Evolutionary conservation across 2,329 filamentous ascomycete genomes (phyloP).

Genomic region (Colletotrichum truncatum): DNA sequence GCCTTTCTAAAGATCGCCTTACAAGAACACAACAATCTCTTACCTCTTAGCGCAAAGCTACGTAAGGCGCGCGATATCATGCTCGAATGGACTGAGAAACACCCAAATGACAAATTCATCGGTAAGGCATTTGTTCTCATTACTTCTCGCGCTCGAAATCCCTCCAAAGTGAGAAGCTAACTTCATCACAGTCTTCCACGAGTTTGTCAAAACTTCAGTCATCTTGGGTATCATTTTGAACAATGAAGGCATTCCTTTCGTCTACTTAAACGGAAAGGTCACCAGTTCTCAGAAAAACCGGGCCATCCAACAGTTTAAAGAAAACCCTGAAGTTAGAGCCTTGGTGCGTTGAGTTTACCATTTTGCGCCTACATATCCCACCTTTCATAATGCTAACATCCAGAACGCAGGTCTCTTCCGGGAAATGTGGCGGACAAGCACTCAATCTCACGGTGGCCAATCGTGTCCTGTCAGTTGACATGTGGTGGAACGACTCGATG

Average conservation of each 20-base stretch:
- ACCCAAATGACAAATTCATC: slow-evolving; percentile 50
- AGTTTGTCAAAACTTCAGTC: slow-evolving; percentile 42
- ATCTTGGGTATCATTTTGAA: slow-evolving; percentile 47
- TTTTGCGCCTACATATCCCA: too few species aligned
- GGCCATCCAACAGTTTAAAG: slow-evolving; percentile 37
- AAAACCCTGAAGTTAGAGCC: slow-evolving; percentile 33
- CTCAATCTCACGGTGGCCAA: slow-evolving; percentile 56
- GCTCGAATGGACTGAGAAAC: slow-evolving; percentile 39
- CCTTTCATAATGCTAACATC: neutral
- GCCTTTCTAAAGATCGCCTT: slow-evolving; percentile 34
- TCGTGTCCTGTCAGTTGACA: slow-evolving; percentile 62
- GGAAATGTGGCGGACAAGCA: slow-evolving; percentile 46
- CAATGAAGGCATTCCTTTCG: slow-evolving; percentile 39
- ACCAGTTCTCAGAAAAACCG: slow-evolving; percentile 3
- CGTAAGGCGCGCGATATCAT: slow-evolving; percentile 41
- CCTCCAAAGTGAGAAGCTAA: neutral
- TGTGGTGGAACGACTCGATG: slow-evolving; percentile 68
- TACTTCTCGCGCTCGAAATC: neutral
- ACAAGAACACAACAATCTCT: neutral
- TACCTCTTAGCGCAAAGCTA: slow-evolving; percentile 42
- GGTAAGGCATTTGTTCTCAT: slow-evolving; percentile 35
- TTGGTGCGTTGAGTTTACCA: slow-evolving; percentile 50
- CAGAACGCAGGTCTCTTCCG: slow-evolving; percentile 43
- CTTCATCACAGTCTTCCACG: slow-evolving; percentile 42
- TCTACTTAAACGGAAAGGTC: slow-evolving; percentile 47